Base-by-base conservation (phyloP, 2,329 filamentous ascomycete species). In the Thielaviopsis musarum region DNA sequence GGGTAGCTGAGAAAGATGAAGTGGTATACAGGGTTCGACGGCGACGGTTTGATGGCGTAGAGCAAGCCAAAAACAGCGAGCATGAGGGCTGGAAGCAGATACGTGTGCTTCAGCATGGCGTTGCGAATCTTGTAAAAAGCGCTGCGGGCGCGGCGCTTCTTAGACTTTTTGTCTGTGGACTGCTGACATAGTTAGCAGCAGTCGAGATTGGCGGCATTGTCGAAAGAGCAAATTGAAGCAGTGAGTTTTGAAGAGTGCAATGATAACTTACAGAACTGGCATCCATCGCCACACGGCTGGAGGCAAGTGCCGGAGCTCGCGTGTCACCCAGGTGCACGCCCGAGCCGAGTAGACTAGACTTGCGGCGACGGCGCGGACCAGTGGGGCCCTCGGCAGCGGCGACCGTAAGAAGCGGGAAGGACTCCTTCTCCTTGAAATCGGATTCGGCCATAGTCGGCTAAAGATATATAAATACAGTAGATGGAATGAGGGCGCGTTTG, bases 1-100 rank as follows among this genome's bases (percentile, higher is more conserved):
- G 82, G 81, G 74, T 97, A 97, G 56, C 90, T 93, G 62, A 96
- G 83, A 77, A 95, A 95, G 70, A 96, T 83, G 70, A 89, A 90
- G 71, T 77, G 79, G 72, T 88, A 79, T 64, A 95, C 70, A 13
- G 87, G 87, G 70, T 96, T 96, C 61, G 84, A 82, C 62, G 84
- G 77, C 65, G 79, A 82, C 5, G 91, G 91, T 69, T 90, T 85
- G 67, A 88, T 69, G 64, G 82, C 81, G 72, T 91, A 96, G 62
- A 82, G 76, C 56, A 76, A 72, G 62, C 87, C 72, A 67, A 91
- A 77, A 67, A 83, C 66, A 61, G 77, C 62, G 61, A 88, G 72
- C 61, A 94, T 73, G 64, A 86, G 70, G 61, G 93, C 78, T 24
- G 91, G 91, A 38, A 82, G 69, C 61, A 77, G 72, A 71, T 76